phyloP scores from a whole-genome alignment of 768 basidiomycete genomes.

The Pleurotus eryngii region DNA sequence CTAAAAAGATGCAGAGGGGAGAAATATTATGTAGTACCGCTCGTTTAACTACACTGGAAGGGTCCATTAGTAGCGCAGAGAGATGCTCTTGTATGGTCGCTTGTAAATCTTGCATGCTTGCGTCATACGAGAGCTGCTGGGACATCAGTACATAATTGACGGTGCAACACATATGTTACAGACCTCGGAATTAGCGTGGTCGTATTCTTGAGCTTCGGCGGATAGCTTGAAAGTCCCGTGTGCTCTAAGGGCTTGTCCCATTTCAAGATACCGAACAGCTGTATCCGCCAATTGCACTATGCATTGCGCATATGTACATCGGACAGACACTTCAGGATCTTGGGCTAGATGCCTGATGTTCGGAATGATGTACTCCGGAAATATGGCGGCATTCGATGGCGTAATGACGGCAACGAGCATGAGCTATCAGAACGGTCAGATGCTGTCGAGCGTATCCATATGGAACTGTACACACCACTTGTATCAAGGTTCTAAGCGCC shows the following conservation, averaged over 20 bases:
- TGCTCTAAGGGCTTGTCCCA: conserved; percentile 87
- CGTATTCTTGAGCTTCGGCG: conserved; percentile 67
- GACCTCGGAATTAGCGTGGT: conserved; percentile 81
- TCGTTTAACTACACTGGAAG: conserved; percentile 86
- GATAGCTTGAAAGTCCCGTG: conserved; percentile 70
- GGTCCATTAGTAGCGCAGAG: conserved; percentile 81
- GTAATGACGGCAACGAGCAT: conserved; percentile 73
- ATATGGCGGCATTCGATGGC: conserved; percentile 76
- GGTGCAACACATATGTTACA: conserved; percentile 10
- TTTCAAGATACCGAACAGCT: conserved; percentile 85
- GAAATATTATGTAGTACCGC: conserved; percentile 86
- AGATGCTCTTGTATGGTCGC: conserved; percentile 84
- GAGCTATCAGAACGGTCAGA: conserved; percentile 20
- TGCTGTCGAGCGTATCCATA: background rate
- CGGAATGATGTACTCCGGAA: conserved; percentile 94
- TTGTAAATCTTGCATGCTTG: conserved; percentile 83
- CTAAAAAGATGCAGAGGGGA: conserved; percentile 89
- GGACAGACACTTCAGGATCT: conserved; percentile 83
- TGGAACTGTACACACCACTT: conserved; percentile 57
- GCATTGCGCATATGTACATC: conserved; percentile 78
- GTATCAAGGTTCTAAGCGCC: conserved; percentile 74
- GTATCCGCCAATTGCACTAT: conserved; percentile 84
- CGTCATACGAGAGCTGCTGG: conserved; percentile 83
- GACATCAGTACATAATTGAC: background rate
- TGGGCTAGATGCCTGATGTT: conserved; percentile 79